phyloP scores from a whole-genome alignment of 495 filamentous ascomycete species.

The Viridothelium virens region DNA sequence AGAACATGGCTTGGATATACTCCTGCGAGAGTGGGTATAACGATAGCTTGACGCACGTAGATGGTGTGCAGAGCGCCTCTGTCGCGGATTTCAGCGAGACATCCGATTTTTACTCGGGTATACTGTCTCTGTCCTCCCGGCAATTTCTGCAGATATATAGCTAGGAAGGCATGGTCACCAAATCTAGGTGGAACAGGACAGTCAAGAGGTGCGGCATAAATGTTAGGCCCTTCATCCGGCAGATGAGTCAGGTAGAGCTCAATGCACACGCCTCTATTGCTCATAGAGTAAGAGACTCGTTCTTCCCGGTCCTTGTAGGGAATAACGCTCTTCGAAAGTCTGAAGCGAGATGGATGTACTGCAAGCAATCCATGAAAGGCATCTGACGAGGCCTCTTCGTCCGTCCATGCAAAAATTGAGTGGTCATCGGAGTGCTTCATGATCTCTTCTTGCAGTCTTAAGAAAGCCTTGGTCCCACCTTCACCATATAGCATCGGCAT shows the following conservation, averaged over 20 bases:
- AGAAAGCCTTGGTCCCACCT: slow-evolving; percentile 28
- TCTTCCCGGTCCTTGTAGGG: slow-evolving; percentile 1
- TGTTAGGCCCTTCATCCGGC: background rate
- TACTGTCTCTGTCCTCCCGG: background rate
- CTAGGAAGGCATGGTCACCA: background rate
- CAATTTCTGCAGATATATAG: background rate
- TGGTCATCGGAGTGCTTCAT: slow-evolving; percentile 24
- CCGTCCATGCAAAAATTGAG: slow-evolving; percentile 24
- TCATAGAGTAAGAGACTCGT: background rate
- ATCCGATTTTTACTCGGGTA: background rate
- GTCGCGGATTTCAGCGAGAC: background rate
- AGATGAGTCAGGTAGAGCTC: background rate
- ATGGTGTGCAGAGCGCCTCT: background rate
- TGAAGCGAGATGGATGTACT: background rate
- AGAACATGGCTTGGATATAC: background rate
- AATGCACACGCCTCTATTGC: background rate
- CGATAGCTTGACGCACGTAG: slow-evolving; percentile 1
- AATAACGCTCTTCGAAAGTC: background rate
- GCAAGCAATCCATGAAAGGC: slow-evolving; percentile 6
- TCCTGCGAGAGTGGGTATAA: background rate
- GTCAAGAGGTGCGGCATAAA: background rate
- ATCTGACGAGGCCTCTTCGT: background rate
- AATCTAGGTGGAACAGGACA: background rate
- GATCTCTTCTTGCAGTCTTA: slow-evolving; percentile 30
- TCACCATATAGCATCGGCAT: slow-evolving; percentile 39